A percentile compares a stretch with the other conserved stretches of the same genome.
phyloP scores from a whole-genome alignment of 768 basidiomycete genomes.

The Termitomyces sp. region DNA sequence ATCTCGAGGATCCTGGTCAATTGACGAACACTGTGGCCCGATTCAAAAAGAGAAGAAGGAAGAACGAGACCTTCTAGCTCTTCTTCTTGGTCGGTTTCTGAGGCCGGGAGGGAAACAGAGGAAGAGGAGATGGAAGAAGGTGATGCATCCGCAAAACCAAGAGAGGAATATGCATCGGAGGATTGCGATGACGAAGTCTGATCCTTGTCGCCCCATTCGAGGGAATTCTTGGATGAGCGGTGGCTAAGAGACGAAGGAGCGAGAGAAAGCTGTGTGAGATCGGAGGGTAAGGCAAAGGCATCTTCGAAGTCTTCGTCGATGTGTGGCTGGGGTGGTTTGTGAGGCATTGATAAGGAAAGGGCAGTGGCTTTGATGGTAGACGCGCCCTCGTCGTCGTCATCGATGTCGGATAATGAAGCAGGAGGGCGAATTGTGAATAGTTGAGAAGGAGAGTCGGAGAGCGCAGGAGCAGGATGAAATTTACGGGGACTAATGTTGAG shows the following conservation, averaged over 20 bases:
- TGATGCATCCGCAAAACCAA: constrained; percentile 70
- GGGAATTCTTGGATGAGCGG: constrained; percentile 76
- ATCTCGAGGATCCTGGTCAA: constrained; percentile 48
- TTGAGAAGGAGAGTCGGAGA: constrained; percentile 31
- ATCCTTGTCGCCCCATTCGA: constrained; percentile 85
- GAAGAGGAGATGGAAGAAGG: constrained; percentile 71
- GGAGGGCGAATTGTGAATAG: constrained; percentile 69
- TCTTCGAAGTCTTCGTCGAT: constrained; percentile 83
- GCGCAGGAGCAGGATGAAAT: constrained; percentile 34
- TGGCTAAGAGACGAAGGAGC: constrained; percentile 73
- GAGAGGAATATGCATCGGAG: constrained; percentile 81
- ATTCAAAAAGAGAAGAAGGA: constrained; percentile 72
- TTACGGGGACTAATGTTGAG: constrained; percentile 63
- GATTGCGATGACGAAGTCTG: constrained; percentile 81
- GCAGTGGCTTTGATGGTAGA: constrained; percentile 78
- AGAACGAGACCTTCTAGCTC: constrained; percentile 80
- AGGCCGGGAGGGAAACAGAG: constrained; percentile 61
- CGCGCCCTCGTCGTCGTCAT: constrained; percentile 76
- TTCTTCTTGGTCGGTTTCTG: constrained; percentile 69
- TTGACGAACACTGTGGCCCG: constrained; percentile 53
- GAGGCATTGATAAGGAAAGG: constrained; percentile 36
- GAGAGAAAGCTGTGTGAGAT: constrained; percentile 79
- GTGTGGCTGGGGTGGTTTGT: constrained; percentile 31
- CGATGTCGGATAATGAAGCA: constrained; percentile 37
- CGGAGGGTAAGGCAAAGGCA: constrained; percentile 75